Evolutionary conservation across 225 moss, liverwort and hornwort species (phyloP), one percentile per base, ranked within the genome.

Genomic region (Marchantia paleacea): DNA sequence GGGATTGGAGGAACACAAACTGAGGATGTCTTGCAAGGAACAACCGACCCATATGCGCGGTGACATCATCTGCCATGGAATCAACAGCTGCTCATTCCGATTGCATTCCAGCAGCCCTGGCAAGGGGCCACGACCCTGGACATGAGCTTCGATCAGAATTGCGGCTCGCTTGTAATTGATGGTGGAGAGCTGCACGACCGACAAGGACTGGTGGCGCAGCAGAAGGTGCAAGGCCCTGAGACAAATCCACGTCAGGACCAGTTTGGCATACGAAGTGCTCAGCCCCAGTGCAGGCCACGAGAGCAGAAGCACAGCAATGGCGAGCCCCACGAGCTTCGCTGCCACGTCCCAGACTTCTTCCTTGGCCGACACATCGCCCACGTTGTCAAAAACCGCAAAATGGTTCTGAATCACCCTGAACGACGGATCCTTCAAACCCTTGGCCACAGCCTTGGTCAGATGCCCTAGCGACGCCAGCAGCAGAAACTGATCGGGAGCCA

Each of bases 291-390:
- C 64, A 18, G 78, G 67, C 78, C 78, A 78, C 30, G 78, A 78
- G 9, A 79, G 69, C 31, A 95, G 79, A 8, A 92, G 71, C 16
- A 95, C 94, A 30, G 92, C 94, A 73, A 90, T 58, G 69, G 77
- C 88, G 29, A 95, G 90, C 62, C 99, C 99, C 80, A 94, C 83
- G 57, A 99, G 88, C 85, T 99, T 92, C 69, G 87, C 95, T 72
- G 94, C 91, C 31, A 99, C 95, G 76, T 94, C 94, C 95, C 95
- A 94, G 5, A 95, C 95, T 81, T 99, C 95, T 83, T 94, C 94
- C 81, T 99, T 95, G 68, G 99, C 99, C 90, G 93, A 92, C 29
- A 99, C 91, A 72, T 95, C 95, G 64, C 94, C 95, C 53, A 99
- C 87, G 69, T 99, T 99, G 75, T 92, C 91, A 39, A 88, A 80